Percentiles rank a stretch among this genome's conserved stretches.
Evolutionary conservation across 257 asterid genomes (phyloP).

Genomic region (Forsythia viridissima): DNA sequence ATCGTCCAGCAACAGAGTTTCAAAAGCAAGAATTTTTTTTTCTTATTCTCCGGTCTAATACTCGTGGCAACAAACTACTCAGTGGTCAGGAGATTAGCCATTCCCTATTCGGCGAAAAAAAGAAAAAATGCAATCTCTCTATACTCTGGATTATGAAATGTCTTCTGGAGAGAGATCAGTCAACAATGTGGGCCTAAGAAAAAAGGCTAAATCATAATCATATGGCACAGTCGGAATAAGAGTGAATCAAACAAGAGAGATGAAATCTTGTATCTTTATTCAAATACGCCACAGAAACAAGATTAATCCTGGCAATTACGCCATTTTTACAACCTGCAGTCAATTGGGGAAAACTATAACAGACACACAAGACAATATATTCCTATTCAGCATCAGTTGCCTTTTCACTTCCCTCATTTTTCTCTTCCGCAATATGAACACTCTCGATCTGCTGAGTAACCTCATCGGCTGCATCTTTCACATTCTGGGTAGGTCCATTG

Average conservation of each 20-base stretch:
- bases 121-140: neutral
- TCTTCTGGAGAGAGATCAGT: too few species aligned
- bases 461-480: slow-evolving; percentile 48
- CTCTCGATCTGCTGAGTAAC: slow-evolving; percentile 56
- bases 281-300: slow-evolving; percentile 14
- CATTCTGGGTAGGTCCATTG: slow-evolving; percentile 39
- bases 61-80: neutral
- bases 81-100: neutral
- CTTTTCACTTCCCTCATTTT: slow-evolving; percentile 29
- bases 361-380: slow-evolving; percentile 5
- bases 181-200: too few species aligned
- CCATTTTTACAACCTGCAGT: slow-evolving; percentile 33
- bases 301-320: slow-evolving; percentile 17
- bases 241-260: neutral
- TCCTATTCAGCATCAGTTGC: slow-evolving; percentile 31
- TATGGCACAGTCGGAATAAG: neutral
- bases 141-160: too few species aligned
- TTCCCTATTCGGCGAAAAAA: too few species aligned
- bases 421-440: slow-evolving; percentile 40
- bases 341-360: slow-evolving; percentile 21
- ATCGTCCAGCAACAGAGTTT: neutral
- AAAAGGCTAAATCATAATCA: neutral
- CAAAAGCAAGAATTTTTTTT: neutral
- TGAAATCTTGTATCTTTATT: slow-evolving; percentile 23
- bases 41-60: neutral